These are phyloP conservation scores for Biscogniauxia sp. DNA, from an alignment of 2,329 filamentous ascomycete genomes.

Conservation along the genomic window DNA sequence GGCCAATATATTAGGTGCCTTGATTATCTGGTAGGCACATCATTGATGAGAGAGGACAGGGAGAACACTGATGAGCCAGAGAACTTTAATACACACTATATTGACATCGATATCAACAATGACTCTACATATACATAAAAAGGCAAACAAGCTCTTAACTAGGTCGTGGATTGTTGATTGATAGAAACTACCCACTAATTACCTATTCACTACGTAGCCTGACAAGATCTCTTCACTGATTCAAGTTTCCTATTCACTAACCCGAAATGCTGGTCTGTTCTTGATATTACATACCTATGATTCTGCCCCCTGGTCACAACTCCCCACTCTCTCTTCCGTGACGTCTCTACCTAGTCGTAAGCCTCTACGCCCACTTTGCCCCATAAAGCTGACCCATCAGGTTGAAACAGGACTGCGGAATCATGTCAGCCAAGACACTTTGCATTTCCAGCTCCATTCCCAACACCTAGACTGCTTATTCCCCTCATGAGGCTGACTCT, in stretches of 20 bases:
- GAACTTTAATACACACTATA: no score
- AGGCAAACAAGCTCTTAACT: no score
- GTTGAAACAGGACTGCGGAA: neutral
- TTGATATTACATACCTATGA: no score
- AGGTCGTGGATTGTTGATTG: no score
- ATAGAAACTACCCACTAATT: no score
- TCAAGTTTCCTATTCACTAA: neutral
- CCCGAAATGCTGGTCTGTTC: neutral
- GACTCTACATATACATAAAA: no score
- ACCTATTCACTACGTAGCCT: neutral
- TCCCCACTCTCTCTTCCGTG: neutral
- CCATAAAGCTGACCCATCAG: neutral
- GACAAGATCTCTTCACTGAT: neutral
- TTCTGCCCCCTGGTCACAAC: neutral
- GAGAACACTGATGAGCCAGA: no score
- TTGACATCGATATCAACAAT: no score
- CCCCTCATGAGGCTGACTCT: constrained; percentile 14
- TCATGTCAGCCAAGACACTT: constrained; percentile 5
- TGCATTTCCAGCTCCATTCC: neutral
- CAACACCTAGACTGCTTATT: constrained; percentile 2
- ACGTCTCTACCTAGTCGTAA: neutral
- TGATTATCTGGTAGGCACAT: no score
- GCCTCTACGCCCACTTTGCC: neutral
- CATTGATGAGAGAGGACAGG: no score
- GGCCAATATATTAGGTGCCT: no score